A percentile compares a stretch with the other conserved stretches of the same genome.
These are phyloP conservation scores for Magnolia changhungtana DNA, from an alignment of 164 flowering plant species.

Conservation along the genomic window DNA sequence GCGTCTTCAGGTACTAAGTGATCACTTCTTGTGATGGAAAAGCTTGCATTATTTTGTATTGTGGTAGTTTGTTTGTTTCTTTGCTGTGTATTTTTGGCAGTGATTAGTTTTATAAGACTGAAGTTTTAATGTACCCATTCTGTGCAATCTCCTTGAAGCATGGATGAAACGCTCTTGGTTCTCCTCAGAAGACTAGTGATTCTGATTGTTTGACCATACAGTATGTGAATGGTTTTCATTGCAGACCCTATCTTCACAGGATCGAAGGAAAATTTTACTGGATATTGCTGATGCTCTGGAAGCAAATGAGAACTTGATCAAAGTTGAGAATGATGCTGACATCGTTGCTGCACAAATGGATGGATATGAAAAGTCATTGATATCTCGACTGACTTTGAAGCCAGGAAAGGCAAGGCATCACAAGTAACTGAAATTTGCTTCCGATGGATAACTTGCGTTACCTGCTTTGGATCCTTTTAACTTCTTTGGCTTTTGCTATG, in stretches of 20 bases:
- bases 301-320: slow-evolving; percentile 64
- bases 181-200: neutral
- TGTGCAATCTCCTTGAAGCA: neutral
- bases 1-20: slow-evolving; percentile 68
- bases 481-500: neutral
- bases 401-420: slow-evolving; percentile 69
- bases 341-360: slow-evolving; percentile 65
- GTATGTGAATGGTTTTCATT: slow-evolving; percentile 10
- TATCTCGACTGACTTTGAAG: slow-evolving; percentile 77
- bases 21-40: neutral
- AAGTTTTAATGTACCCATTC: neutral
- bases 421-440: neutral
- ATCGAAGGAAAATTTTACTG: slow-evolving; percentile 65
- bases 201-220: neutral
- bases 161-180: neutral
- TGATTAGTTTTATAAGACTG: neutral
- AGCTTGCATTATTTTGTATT: neutral
- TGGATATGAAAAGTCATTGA: slow-evolving; percentile 82
- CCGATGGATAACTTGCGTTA: neutral
- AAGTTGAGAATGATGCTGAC: slow-evolving; percentile 82
- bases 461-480: neutral
- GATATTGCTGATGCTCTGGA: slow-evolving; percentile 86
- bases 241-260: slow-evolving; percentile 71
- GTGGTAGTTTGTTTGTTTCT: neutral
- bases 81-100: neutral